Base-by-base conservation (phyloP, 1,139 yeast genomes). In the Nematodospora anomalae region DNA sequence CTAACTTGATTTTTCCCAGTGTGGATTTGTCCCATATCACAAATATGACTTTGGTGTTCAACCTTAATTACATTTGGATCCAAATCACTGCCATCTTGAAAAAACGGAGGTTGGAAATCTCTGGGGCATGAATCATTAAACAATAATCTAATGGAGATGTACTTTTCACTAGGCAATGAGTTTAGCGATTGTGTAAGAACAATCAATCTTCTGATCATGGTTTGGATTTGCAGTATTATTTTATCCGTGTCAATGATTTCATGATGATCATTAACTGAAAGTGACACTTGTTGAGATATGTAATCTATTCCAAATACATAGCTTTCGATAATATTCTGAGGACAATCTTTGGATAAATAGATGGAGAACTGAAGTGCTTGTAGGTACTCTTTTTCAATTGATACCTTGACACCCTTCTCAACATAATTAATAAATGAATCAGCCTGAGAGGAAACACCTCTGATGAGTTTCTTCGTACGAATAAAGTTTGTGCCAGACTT, bases 161-260 rank as follows among this genome's bases (percentile, higher is more conserved):
- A 67, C 36, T 74, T 64, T 33, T 67, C 57, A 2, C 56, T 52
- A 1, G 82, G 82, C 25, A 76, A 50, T 0, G 76, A 67, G 15
- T 74, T 70, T 23, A 78, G 57, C 0, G 71, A 58, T 50, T 78
- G 83, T 0, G 81, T 74, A n/a, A 72, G 53, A 1, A 75, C 58
- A 18, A 78, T 72, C 36, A 78, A 64, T 39, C 73, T 57, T 47
- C 67, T 66, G 61, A 78, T 64, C 35, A 77, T 32, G 10, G 30
- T 13, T 27, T 43, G 47, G 11, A 40, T 41, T 31, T 39, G 47
- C 34, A 65, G 71, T 40, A 71, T 75, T 7, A 43, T 41, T 11
- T 37, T 35, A 15, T 38, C 43, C 26, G 41, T 35, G 6, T 71
- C 57, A 43, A 15, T 14, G 10, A 16, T 4, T 9, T 23, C 39